A percentile compares a stretch with the other conserved stretches of the same genome.
Conservation (phyloP, 2,329 filamentous ascomycete genomes). For the Orbilia oligospora region DNA sequence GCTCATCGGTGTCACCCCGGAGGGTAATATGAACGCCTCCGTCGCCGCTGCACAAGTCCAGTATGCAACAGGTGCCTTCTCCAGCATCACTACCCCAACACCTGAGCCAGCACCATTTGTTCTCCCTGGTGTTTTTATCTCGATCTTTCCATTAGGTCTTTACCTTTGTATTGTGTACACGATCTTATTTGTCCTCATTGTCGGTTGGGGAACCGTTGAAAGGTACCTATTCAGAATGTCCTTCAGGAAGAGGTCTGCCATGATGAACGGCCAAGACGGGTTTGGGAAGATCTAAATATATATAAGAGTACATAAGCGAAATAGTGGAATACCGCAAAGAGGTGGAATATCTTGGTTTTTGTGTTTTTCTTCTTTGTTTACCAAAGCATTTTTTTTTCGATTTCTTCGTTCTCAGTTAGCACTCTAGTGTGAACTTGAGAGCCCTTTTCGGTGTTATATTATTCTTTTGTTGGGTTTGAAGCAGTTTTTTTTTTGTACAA, state of each 20-base stretch:
- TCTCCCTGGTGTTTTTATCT: constrained; percentile 77
- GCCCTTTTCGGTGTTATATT: constrained; percentile 26
- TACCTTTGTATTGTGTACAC: constrained; percentile 77
- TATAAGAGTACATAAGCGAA: constrained; percentile 57
- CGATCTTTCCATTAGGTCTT: constrained; percentile 80
- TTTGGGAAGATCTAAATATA: constrained; percentile 45
- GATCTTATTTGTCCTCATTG: constrained; percentile 72
- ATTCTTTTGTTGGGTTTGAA: constrained; percentile 46
- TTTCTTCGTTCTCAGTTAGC: constrained; percentile 10
- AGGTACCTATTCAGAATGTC: constrained; percentile 77
- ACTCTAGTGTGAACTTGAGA: neutral
- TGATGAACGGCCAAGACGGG: constrained; percentile 37
- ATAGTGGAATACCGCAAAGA: constrained; percentile 38
- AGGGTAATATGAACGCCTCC: constrained; percentile 74
- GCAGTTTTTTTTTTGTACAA: constrained; percentile 35
- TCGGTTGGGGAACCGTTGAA: constrained; percentile 77
- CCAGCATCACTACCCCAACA: constrained; percentile 69
- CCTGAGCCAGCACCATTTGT: constrained; percentile 73
- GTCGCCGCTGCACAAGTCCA: constrained; percentile 79
- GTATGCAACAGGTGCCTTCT: constrained; percentile 80
- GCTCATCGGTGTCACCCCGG: constrained; percentile 73
- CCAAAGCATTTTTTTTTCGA: constrained; percentile 42
- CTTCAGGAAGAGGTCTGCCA: constrained; percentile 72
- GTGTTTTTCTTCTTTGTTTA: constrained; percentile 30
- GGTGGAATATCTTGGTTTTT: neutral